A percentile compares a stretch with the other conserved stretches of the same genome.
These are phyloP conservation scores for Sporopachydermia quercuum DNA, from an alignment of 805 yeast species.

Conservation along the genomic window DNA sequence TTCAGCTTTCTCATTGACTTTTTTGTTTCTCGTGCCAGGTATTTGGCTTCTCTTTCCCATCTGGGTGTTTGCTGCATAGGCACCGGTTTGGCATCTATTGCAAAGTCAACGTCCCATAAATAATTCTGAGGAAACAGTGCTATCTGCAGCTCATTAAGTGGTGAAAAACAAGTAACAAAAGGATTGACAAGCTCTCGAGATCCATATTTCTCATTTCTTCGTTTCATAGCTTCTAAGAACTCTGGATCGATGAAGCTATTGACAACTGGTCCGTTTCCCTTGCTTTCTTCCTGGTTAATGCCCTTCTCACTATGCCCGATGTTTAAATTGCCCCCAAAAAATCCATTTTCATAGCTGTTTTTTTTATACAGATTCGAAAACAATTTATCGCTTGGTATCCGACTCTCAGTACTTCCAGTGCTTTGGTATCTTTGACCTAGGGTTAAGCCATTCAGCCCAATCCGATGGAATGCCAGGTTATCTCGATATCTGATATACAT, in stretches of 20 bases:
- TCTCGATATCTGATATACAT: constrained; percentile 1
- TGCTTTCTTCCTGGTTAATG: not conserved
- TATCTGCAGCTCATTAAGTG: not conserved
- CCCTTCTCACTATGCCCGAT: constrained; percentile 1
- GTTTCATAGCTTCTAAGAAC: constrained; percentile 1
- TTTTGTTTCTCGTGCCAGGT: constrained; percentile 1
- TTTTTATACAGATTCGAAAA: not conserved
- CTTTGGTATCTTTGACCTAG: constrained; percentile 1
- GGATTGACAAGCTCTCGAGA: constrained; percentile 1
- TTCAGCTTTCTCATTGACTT: constrained; percentile 1
- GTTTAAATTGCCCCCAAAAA: constrained; percentile 1
- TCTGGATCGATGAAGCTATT: constrained; percentile 1
- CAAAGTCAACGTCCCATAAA: constrained; percentile 1
- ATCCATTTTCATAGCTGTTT: not conserved
- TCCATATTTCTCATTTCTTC: constrained; percentile 1
- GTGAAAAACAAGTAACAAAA: constrained; percentile 1
- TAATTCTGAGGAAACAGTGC: constrained; percentile 1
- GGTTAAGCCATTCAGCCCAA: constrained; percentile 1
- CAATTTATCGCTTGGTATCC: constrained; percentile 1
- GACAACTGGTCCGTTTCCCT: constrained; percentile 1
- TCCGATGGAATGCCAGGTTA: constrained; percentile 1
- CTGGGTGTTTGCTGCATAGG: constrained; percentile 1
- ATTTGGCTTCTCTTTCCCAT: constrained; percentile 1
- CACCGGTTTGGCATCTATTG: constrained; percentile 1
- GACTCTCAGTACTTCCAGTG: constrained; percentile 1